Evolutionary conservation across 768 basidiomycete species (phyloP), one percentile per base, ranked within the genome.

Genomic region (Cystofilobasidium capitatum): DNA sequence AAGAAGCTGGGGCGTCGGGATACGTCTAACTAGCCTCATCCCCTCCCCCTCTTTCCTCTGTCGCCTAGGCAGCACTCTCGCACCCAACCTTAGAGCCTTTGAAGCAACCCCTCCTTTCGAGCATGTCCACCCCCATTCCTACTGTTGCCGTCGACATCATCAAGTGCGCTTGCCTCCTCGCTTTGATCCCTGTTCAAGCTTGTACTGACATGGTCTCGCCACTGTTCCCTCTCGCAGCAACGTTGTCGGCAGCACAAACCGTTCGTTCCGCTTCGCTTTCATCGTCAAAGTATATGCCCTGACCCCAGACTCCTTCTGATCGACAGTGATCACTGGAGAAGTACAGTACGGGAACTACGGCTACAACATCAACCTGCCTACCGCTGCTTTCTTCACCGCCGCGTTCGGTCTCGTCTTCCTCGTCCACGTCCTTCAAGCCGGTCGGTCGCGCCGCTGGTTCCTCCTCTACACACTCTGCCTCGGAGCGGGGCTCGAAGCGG

Each of bases 401-500:
- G n/a, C 51, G 26, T 55, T 26, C 14, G 59, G n/a, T 4, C 12
- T 42, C 29, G 2, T 45, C 31, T 42, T 51, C 13, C 16, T 54
- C 24, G n/a, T 24, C n/a, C 65, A 60, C 37, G 12, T 66, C 26
- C n/a, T 35, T 26, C 65, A 66, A 36, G 65, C 65, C 10, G 44
- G 42, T 20, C 22, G 33, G 12, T 60, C 58, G 20, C 58, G 45
- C 22, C 36, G 45, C 33, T 66, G 65, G 65, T 66, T 66, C 58
- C 58, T 66, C 2, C 31, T 59, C 36, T 66, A 60, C 44, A 66
- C 65, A 0, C 33, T 66, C 36, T 24, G 14, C 37, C 47, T 64
- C 24, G 63, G 49, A 13, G 44, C 35, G 17, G 36, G 17, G 6
- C 33, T 45, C 24, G 65, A 66, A 45, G 33, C 49, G 10, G 29